phyloP scores from a whole-genome alignment of 495 filamentous ascomycete species.

The Aspergillus indologenus region DNA sequence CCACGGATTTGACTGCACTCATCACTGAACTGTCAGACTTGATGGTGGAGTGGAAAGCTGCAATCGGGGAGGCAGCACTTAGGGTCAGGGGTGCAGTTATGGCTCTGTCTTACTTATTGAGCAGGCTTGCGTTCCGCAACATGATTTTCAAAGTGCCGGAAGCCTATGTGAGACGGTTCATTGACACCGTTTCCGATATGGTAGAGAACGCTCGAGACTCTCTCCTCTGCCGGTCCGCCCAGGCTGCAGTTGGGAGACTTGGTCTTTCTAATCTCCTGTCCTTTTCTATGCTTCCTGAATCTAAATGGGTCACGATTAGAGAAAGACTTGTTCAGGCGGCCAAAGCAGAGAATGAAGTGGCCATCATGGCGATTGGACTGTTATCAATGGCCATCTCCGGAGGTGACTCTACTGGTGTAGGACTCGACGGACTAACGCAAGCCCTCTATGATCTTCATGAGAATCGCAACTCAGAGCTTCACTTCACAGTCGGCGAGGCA shows the following conservation, averaged over 20 bases:
- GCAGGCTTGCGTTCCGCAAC: conserved; percentile 53
- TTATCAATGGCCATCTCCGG: conserved; percentile 55
- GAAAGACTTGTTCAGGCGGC: conserved; percentile 61
- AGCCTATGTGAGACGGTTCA: conserved; percentile 33
- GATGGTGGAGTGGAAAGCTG: conserved; percentile 49
- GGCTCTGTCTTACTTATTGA: conserved; percentile 57
- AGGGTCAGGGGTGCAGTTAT: conserved; percentile 59
- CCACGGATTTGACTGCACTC: conserved; percentile 35
- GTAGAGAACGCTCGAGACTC: conserved; percentile 50
- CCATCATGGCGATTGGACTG: conserved; percentile 71
- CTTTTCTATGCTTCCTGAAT: conserved; percentile 33
- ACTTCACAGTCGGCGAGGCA: conserved; percentile 87
- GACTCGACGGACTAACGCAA: conserved; percentile 47
- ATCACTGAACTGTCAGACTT: conserved; percentile 39
- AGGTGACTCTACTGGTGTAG: conserved; percentile 23
- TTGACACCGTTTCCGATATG: conserved; percentile 44
- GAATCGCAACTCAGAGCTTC: conserved; percentile 76
- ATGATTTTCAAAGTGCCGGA: conserved; percentile 30
- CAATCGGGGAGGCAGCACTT: conserved; percentile 59
- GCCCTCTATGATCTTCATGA: conserved; percentile 75
- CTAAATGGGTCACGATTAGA: conserved; percentile 46
- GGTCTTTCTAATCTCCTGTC: conserved; percentile 64
- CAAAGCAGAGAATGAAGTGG: conserved; percentile 76
- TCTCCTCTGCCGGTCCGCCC: conserved; percentile 56
- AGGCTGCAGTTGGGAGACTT: conserved; percentile 69